A percentile compares a stretch with the other conserved stretches of the same genome.
These are phyloP conservation scores for Dothideomycetidae sp. DNA, from an alignment of 2,329 filamentous ascomycete genomes.

Conservation along the genomic window DNA sequence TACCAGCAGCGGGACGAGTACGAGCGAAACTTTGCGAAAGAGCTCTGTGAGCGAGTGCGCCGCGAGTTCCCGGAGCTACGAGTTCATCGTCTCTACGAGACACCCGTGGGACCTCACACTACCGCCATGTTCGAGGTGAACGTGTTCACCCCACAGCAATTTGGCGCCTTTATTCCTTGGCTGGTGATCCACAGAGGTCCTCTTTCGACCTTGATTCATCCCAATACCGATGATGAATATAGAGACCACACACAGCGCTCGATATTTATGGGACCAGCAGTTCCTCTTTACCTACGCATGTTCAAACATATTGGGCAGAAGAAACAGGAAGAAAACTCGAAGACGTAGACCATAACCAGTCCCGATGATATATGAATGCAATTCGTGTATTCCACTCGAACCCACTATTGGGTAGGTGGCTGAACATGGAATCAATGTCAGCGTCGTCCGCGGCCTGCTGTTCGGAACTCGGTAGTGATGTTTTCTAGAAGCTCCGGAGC, in stretches of 20 bases:
- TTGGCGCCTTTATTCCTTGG: slow-evolving; percentile 81
- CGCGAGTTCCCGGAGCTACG: slow-evolving; percentile 77
- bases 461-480: no score
- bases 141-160: slow-evolving; percentile 67
- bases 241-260: slow-evolving; percentile 54
- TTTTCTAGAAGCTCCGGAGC: no score
- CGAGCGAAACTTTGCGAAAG: slow-evolving; percentile 53
- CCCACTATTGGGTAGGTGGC: no score
- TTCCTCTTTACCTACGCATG: slow-evolving; percentile 44
- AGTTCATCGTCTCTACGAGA: slow-evolving; percentile 65
- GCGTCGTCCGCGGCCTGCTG: no score
- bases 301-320: slow-evolving; percentile 27
- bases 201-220: slow-evolving; percentile 65
- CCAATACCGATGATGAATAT: slow-evolving; percentile 55
- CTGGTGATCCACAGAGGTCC: slow-evolving; percentile 68
- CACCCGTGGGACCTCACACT: slow-evolving; percentile 67
- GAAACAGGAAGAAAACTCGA: no score
- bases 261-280: slow-evolving; percentile 58
- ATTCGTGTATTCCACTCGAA: no score
- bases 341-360: no score
- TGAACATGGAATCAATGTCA: no score
- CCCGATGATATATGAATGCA: no score
- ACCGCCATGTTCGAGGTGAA: slow-evolving; percentile 90
- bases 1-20: slow-evolving; percentile 48
- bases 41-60: slow-evolving; percentile 64